phyloP scores from a whole-genome alignment of 1,139 yeast genomes.

The Nadsonia commutata region DNA sequence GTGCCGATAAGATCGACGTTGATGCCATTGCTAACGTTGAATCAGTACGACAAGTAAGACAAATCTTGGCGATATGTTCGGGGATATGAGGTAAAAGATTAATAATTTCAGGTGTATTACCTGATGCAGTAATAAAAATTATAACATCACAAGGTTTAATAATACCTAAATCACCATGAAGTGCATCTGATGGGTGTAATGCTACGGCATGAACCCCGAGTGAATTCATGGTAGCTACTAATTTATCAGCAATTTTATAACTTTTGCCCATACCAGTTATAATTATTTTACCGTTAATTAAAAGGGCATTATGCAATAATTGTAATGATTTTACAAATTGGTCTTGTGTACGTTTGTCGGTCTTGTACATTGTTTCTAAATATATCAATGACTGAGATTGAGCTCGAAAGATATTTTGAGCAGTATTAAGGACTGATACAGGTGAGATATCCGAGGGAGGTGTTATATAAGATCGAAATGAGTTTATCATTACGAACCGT shows the following conservation, averaged over 20 bases:
- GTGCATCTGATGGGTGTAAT: constrained; percentile 75
- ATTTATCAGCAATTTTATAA: constrained; percentile 59
- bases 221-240: constrained; percentile 72
- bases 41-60: constrained; percentile 43
- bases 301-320: constrained; percentile 35
- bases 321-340: constrained; percentile 38
- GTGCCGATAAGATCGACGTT: constrained; percentile 46
- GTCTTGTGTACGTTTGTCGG: constrained; percentile 32
- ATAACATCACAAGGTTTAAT: constrained; percentile 48
- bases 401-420: constrained; percentile 26
- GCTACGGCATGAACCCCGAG: constrained; percentile 52
- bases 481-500: constrained; percentile 1
- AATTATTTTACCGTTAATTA: constrained; percentile 51
- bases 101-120: constrained; percentile 67
- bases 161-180: constrained; percentile 81
- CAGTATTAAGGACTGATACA: constrained; percentile 17
- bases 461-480: constrained; percentile 12
- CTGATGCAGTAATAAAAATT: constrained; percentile 63
- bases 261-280: constrained; percentile 79
- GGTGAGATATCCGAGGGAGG: constrained; percentile 19
- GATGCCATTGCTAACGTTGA: constrained; percentile 33
- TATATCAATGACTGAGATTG: constrained; percentile 33
- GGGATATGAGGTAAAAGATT: constrained; percentile 47
- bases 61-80: constrained; percentile 36
- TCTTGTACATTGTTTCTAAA: constrained; percentile 28